These are phyloP conservation scores for Tricholoma terreum DNA, from an alignment of 768 basidiomycete genomes.

Conservation along the genomic window DNA sequence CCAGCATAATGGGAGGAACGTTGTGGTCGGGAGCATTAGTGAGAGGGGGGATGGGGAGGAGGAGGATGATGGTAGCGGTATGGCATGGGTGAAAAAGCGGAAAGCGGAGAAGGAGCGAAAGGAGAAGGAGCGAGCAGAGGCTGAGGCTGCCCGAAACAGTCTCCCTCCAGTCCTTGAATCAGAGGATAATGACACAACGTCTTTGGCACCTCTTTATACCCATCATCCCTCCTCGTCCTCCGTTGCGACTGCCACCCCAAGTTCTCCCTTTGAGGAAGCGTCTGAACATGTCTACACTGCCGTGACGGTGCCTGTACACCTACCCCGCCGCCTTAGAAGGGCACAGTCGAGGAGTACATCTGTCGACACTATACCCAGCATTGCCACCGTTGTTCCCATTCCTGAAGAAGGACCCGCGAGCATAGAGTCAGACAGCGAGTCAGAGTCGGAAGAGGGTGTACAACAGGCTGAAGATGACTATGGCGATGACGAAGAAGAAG, in stretches of 20 bases:
- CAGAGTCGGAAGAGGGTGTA: conserved; percentile 8
- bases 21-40: conserved; percentile 23
- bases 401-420: neutral
- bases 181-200: neutral
- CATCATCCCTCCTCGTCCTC: neutral
- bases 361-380: neutral
- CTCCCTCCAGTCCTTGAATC: conserved; percentile 4
- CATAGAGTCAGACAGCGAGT: conserved; percentile 6
- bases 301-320: conserved; percentile 11
- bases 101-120: conserved; percentile 56
- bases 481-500: conserved; percentile 15
- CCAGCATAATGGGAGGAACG: conserved; percentile 24
- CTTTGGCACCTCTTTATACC: neutral
- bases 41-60: conserved; percentile 40
- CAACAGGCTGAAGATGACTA: conserved; percentile 8
- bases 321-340: conserved; percentile 12
- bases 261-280: neutral
- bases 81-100: conserved; percentile 75
- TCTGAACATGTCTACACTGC: conserved; percentile 17
- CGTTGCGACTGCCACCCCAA: neutral
- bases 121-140: conserved; percentile 36
- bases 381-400: neutral
- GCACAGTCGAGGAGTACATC: conserved; percentile 5
- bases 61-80: conserved; percentile 81
- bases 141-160: conserved; percentile 23